Conservation (phyloP, 148 eudicot genomes). For the Cornus suecica region DNA sequence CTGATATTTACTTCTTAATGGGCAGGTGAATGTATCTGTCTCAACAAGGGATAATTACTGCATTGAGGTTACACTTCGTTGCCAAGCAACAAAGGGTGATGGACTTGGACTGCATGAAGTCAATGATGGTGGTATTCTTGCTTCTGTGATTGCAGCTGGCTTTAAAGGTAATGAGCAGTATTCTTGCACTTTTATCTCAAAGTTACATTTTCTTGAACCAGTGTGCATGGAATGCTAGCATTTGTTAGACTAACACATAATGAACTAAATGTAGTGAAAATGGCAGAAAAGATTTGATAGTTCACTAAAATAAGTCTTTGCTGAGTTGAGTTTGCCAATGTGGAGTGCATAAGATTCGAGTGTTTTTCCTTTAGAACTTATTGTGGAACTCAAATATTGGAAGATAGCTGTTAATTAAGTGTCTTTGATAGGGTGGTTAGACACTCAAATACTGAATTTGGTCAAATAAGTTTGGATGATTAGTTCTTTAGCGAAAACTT, state of each 20-base stretch:
- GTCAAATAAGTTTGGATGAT: background rate
- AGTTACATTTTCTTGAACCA: background rate
- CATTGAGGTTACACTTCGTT: slow-evolving; percentile 76
- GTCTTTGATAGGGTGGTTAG: background rate
- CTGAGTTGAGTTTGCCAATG: background rate
- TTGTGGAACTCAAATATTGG: background rate
- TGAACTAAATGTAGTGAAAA: background rate
- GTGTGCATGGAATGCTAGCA: background rate
- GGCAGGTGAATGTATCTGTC: slow-evolving; percentile 65
- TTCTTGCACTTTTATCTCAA: background rate
- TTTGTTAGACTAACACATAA: no score
- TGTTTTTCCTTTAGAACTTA: background rate
- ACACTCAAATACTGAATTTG: background rate
- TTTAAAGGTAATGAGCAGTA: slow-evolving; percentile 59
- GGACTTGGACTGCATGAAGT: slow-evolving; percentile 81
- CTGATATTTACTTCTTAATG: background rate
- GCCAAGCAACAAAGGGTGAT: slow-evolving; percentile 74
- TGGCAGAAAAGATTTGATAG: background rate
- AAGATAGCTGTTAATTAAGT: background rate
- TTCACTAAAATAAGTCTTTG: background rate
- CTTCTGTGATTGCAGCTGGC: slow-evolving; percentile 78
- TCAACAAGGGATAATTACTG: slow-evolving; percentile 52
- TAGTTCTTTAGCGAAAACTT: no score
- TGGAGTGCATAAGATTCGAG: background rate
- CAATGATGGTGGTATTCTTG: slow-evolving; percentile 88